These are phyloP conservation scores for Boletus reticuloceps DNA, from an alignment of 768 basidiomycete genomes.

Conservation along the genomic window DNA sequence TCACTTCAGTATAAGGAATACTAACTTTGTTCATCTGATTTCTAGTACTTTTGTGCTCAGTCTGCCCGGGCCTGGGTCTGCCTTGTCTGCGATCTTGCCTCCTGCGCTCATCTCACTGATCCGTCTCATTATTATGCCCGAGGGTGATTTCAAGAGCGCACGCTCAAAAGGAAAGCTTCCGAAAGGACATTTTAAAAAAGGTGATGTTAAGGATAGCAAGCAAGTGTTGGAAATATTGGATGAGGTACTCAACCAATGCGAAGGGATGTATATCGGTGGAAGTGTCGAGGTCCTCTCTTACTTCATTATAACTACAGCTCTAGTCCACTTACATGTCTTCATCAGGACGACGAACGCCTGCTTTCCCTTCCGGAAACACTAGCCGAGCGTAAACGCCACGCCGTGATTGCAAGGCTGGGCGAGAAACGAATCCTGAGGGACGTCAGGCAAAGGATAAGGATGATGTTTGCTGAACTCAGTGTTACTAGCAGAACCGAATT, in stretches of 20 bases:
- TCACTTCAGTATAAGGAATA: neutral
- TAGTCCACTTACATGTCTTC: neutral
- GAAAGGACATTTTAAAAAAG: slow-evolving; percentile 49
- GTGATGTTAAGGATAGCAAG: slow-evolving; percentile 2
- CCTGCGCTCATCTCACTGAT: slow-evolving; percentile 66
- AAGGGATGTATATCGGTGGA: slow-evolving; percentile 38
- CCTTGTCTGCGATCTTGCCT: slow-evolving; percentile 51
- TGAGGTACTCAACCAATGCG: slow-evolving; percentile 48
- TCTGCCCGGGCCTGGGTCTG: slow-evolving; percentile 40
- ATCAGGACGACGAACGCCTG: slow-evolving; percentile 51
- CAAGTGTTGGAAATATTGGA: slow-evolving; percentile 45
- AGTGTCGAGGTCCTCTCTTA: slow-evolving; percentile 40
- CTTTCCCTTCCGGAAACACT: slow-evolving; percentile 28
- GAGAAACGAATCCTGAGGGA: slow-evolving; percentile 68
- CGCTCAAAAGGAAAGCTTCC: slow-evolving; percentile 68
- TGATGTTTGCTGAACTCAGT: slow-evolving; percentile 4
- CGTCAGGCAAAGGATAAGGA: slow-evolving; percentile 17
- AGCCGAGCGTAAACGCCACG: slow-evolving; percentile 51
- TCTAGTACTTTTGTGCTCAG: slow-evolving; percentile 10
- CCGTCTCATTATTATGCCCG: slow-evolving; percentile 56
- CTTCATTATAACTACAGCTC: neutral
- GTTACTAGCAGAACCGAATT: neutral
- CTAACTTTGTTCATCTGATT: slow-evolving; percentile 1
- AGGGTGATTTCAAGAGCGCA: slow-evolving; percentile 58
- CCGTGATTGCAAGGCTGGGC: slow-evolving; percentile 71